Evolutionary conservation across 2,329 filamentous ascomycete species (phyloP), one percentile per base, ranked within the genome.

Genomic region (Thermomyces lanuginosus): DNA sequence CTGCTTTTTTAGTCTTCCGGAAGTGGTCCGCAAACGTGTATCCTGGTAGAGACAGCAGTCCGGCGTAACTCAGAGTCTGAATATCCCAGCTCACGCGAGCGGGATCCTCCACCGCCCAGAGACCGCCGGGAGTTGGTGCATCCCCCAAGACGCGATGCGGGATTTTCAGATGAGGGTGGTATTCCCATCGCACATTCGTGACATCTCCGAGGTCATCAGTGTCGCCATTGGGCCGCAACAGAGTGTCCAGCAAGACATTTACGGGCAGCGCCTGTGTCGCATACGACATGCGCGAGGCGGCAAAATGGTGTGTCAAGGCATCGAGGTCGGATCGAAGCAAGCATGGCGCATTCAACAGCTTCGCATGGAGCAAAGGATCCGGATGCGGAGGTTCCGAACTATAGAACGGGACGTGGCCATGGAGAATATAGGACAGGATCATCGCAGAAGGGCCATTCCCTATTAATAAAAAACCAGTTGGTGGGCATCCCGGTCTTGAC

Each of bases 391-490:
- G 49, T 13, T 49, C 38, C 3, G 58, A 48, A 19, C 58, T 48
- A 39, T 73, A 73, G 41, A 59, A 62, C 4, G 69, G 69, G 28
- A 70, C 53, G 40, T 72, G 56, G 19, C 69, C 69, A 46, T 73
- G 67, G 15, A 73, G 59, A 22, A 72, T 69, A 44, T 68, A 73
- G 23, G 66, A 71, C 18, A 73, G 55, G 37, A 72, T 65, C 49
- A 73, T 57, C 27, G 69, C 64, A 26, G 69, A 68, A 23, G 69
- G 69, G 30, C 69, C 69, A 43, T 69, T 71, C 41, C 69, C 69
- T 71, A 36, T 10, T 8, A 18, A 10, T 12, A 18, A 13, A 14
- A 11, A 32, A 36, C 29, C 33, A 35, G 32, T 27, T 27, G 14
- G 21, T 28, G 21, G 26, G 25, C 22, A 25, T 34, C 35, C 34